Conservation (phyloP, 169 alveolate species). For the Miamiensis avidus region DNA sequence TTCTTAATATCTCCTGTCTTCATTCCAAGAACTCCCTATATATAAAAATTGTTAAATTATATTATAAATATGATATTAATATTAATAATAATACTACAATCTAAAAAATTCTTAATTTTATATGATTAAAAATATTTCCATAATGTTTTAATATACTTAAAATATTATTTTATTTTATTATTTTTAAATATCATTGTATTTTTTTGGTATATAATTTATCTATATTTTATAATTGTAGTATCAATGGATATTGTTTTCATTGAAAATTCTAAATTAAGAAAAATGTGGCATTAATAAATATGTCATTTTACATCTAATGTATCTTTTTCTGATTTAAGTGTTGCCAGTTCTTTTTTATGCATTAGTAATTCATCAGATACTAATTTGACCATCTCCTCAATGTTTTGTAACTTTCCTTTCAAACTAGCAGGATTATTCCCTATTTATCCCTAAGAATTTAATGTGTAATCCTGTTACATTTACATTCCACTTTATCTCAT, state of each 20-base stretch:
- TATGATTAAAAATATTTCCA: too few species aligned
- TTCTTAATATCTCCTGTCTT: conserved; percentile 50
- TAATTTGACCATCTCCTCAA: conserved; percentile 38
- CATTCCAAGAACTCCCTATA: conserved; percentile 31
- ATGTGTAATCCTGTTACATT: not conserved
- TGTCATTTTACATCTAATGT: conserved; percentile 23
- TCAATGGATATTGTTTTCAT: too few species aligned
- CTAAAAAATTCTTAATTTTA: too few species aligned
- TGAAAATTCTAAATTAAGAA: too few species aligned
- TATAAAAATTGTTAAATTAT: not conserved
- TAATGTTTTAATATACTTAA: too few species aligned
- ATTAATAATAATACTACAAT: too few species aligned
- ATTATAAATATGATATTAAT: too few species aligned
- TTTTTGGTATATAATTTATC: too few species aligned
- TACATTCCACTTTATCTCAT: not conserved
- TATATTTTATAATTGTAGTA: too few species aligned
- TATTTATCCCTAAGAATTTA: not conserved
- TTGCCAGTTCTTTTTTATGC: conserved; percentile 49
- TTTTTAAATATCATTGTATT: too few species aligned
- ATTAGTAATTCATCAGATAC: conserved; percentile 44
- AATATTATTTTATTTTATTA: too few species aligned
- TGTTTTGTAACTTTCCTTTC: conserved; percentile 41
- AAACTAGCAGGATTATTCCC: conserved; percentile 36
- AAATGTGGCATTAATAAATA: too few species aligned
- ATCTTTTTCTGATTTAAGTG: conserved; percentile 48